Base-by-base conservation (phyloP, 2,329 filamentous ascomycete genomes). In the Cadophora luteo-olivacea region DNA sequence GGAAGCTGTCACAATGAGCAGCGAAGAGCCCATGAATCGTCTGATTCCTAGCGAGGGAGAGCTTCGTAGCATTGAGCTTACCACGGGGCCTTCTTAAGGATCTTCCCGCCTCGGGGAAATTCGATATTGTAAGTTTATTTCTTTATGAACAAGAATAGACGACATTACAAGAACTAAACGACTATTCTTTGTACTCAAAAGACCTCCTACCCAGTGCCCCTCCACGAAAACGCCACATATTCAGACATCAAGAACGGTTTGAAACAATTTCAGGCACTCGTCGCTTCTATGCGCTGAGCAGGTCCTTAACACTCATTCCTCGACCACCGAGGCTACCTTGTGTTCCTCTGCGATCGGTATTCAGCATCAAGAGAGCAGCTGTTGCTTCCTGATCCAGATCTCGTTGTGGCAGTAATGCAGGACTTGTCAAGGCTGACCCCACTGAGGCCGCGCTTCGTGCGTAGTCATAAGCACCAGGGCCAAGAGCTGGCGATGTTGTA, bases 311-410 rank as follows among this genome's bases (percentile, higher is more conserved):
- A 77, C 84, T 87, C 82, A 86, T 86, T 2, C 84, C 83, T 61
- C 82, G 78, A 48, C 80, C 80, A 64, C 79, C 78, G 8, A 68
- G 66, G 58, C 68, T 74, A 62, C 64, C 67, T 24, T 69, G 72
- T 49, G 68, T 74, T 62, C 72, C 75, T 69, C 48, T 84, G 51
- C 92, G 87, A 78, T 96, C 93, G 65, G 85, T 89, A 73, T 94
- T 97, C 68, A 97, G 82, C 94, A 97, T 97, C 78, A 97, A 80
- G 73, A 97, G 79, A 3, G 94, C 94, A 14, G 93, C 91, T 8
- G 93, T 96, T 0, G 93, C 94, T 61, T 89, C 87, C 45, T 82
- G 81, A 75, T 87, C 76, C 41, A 75, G 90, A 70, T 92, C 89
- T 24, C 81, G 80, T 75, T 87, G 85, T 0, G 88, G 86, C 24